Evolutionary conservation across 208 protist species (phyloP).

Genomic region (Trypanosoma lewisi): DNA sequence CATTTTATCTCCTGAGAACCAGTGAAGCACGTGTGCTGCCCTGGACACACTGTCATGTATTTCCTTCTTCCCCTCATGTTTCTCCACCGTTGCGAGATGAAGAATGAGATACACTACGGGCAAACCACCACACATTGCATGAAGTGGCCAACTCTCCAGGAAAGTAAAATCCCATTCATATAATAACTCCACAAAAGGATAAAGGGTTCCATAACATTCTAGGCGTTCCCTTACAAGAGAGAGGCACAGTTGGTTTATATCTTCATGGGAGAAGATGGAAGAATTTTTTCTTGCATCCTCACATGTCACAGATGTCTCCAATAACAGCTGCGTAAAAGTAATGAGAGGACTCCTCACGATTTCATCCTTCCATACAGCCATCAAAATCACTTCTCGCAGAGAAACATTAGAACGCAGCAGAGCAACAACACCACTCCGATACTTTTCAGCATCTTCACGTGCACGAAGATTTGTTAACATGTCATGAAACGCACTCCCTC

Average conservation of each 20-base stretch:
- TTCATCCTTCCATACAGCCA: conserved; percentile 7
- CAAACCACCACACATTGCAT: conserved; percentile 13
- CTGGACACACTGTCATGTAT: not conserved
- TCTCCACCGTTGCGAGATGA: not conserved
- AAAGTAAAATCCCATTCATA: conserved; percentile 16
- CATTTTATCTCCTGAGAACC: conserved; percentile 23
- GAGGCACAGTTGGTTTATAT: not conserved
- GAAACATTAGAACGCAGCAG: conserved; percentile 16
- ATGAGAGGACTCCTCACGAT: conserved; percentile 1
- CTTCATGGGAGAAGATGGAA: not conserved
- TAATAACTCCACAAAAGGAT: conserved; percentile 1
- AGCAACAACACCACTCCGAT: conserved; percentile 10
- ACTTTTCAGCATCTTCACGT: conserved; percentile 13
- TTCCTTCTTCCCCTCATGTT: not conserved
- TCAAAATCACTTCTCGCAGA: not conserved
- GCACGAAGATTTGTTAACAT: conserved; percentile 9
- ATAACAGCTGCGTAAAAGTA: conserved; percentile 8
- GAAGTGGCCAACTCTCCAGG: conserved; percentile 15
- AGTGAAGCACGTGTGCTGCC: conserved; percentile 15
- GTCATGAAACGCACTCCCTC: not conserved
- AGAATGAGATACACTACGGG: conserved; percentile 17
- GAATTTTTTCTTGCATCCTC: not conserved
- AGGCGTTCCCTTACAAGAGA: conserved; percentile 7
- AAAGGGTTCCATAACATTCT: not conserved
- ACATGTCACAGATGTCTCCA: conserved; percentile 12